phyloP scores from a whole-genome alignment of 179 eudicot species.

The Beta corolliflora region DNA sequence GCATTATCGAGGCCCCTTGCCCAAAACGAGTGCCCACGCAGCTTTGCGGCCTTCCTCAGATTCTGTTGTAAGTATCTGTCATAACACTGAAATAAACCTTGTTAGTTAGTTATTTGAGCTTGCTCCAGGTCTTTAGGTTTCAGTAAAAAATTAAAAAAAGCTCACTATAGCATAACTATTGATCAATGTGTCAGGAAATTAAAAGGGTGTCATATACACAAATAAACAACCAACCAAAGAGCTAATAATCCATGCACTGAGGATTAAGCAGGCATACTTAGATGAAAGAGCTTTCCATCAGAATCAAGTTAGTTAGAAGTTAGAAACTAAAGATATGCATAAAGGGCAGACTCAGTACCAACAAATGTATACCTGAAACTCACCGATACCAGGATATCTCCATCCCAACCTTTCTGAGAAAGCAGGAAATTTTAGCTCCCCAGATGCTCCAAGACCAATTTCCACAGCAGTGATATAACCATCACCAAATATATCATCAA shows the following conservation, averaged over 20 bases:
- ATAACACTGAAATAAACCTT: conserved; percentile 50
- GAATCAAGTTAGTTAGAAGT: conserved; percentile 15
- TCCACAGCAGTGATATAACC: conserved; percentile 59
- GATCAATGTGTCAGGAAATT: not conserved
- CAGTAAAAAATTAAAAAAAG: not conserved
- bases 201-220: not conserved
- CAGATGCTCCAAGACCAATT: conserved; percentile 70
- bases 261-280: not conserved
- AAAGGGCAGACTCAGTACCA: conserved; percentile 23
- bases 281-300: not conserved
- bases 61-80: conserved; percentile 65
- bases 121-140: not conserved
- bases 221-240: not conserved
- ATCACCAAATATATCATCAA: conserved; percentile 53
- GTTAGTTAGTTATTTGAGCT: not conserved
- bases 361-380: conserved; percentile 62
- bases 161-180: not conserved
- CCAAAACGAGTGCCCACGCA: conserved; percentile 69
- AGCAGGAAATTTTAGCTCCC: conserved; percentile 72
- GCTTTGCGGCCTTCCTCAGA: conserved; percentile 57
- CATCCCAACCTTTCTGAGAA: conserved; percentile 64
- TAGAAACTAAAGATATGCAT: not conserved
- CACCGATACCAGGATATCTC: conserved; percentile 83
- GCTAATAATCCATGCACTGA: not conserved
- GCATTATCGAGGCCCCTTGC: conserved; percentile 72